Percentiles rank a stretch among this genome's conserved stretches.
phyloP scores from a whole-genome alignment of 2,329 filamentous ascomycete species.

The Aspergillus brasiliensis region DNA sequence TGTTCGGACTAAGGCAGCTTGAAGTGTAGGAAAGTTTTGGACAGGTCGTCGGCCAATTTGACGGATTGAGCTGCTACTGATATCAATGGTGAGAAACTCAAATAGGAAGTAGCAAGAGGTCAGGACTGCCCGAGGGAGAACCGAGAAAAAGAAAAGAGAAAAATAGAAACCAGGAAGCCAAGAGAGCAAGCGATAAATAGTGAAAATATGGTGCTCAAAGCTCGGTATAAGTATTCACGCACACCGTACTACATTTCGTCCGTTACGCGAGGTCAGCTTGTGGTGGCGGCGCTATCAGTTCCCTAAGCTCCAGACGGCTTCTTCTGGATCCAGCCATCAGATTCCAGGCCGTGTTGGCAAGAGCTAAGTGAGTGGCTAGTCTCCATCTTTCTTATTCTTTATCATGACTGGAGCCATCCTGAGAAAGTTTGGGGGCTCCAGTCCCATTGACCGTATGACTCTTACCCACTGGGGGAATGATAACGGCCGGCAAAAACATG shows the following conservation, averaged over 20 bases:
- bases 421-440: not conserved
- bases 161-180: not conserved
- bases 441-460: not conserved
- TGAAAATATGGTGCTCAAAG: slow-evolving; percentile 2
- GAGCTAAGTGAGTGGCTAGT: not conserved
- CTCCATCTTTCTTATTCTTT: not conserved
- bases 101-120: not conserved
- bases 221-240: slow-evolving; percentile 21
- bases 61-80: not conserved
- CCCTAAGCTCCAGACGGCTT: slow-evolving; percentile 19
- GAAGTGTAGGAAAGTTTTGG: not conserved
- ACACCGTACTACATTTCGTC: slow-evolving; percentile 18
- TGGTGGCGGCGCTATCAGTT: slow-evolving; percentile 25
- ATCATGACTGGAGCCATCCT: not conserved
- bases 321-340: slow-evolving; percentile 10
- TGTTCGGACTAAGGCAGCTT: not conserved
- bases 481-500: not conserved
- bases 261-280: slow-evolving; percentile 17
- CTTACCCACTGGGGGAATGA: not conserved
- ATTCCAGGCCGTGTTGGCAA: not conserved
- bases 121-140: not conserved
- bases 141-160: not conserved
- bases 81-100: not conserved
- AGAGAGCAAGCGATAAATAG: slow-evolving; percentile 3
- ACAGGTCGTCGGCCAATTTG: not conserved